Percentiles rank a stretch among this genome's conserved stretches.
Conservation (phyloP, 768 basidiomycete species). For the Macrolepiota dolichaula region DNA sequence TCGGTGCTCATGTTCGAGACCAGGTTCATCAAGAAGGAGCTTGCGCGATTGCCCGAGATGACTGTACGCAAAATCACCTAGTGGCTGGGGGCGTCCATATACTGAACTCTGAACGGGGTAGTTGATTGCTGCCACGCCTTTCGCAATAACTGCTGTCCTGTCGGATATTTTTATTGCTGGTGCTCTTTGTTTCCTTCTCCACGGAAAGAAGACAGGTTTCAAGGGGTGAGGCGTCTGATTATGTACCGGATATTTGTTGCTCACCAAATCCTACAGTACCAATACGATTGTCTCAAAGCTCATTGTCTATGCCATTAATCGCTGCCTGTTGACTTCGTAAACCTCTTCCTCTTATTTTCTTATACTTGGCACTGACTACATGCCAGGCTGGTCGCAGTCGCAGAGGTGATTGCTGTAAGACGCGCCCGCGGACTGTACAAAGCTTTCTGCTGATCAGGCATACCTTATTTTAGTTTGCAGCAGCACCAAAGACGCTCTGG, state of each 20-base stretch:
- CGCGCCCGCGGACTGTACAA: neutral
- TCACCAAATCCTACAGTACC: conserved; percentile 25
- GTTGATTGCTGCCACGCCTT: conserved; percentile 39
- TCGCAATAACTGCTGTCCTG: conserved; percentile 40
- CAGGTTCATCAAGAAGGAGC: conserved; percentile 35
- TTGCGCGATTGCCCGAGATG: conserved; percentile 29
- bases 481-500: conserved; percentile 30
- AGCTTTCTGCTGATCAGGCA: neutral
- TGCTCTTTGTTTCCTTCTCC: conserved; percentile 38
- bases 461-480: conserved; percentile 20
- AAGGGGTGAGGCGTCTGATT: conserved; percentile 19
- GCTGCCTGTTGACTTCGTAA: conserved; percentile 46
- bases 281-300: conserved; percentile 37
- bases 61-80: conserved; percentile 22
- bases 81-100: neutral
- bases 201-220: conserved; percentile 35
- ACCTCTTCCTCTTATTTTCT: conserved; percentile 12
- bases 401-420: conserved; percentile 35
- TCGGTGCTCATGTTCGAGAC: neutral
- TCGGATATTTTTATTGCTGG: conserved; percentile 42
- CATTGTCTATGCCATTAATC: conserved; percentile 48
- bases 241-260: neutral
- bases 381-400: conserved; percentile 30
- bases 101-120: conserved; percentile 11
- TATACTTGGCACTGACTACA: neutral